These are phyloP conservation scores for Phytophthora parvispora DNA, from an alignment of 352 stramenopile genomes.

Conservation along the genomic window DNA sequence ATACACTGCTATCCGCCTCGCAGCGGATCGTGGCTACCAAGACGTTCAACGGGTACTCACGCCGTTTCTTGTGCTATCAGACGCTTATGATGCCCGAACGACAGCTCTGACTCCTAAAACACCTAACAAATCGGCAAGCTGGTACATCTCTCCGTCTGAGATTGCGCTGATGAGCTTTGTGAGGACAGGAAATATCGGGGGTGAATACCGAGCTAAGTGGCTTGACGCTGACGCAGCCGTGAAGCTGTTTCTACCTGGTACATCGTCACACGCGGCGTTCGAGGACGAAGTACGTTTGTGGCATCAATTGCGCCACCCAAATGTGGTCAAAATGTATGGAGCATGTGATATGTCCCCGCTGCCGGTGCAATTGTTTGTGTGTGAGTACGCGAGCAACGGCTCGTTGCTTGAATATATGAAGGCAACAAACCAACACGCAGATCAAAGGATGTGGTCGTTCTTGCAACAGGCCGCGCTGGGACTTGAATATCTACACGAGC, in stretches of 20 bases:
- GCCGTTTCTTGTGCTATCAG: no score
- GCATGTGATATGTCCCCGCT: not conserved
- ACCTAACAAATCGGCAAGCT: not conserved
- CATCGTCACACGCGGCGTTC: not conserved
- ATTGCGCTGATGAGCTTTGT: constrained; percentile 7
- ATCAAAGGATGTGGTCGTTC: constrained; percentile 3
- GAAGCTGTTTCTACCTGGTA: not conserved
- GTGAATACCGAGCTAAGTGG: constrained; percentile 1
- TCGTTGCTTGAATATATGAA: constrained; percentile 4
- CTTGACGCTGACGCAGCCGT: not conserved
- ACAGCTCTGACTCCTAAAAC: not conserved
- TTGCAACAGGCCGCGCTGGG: constrained; percentile 13
- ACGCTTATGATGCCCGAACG: no score
- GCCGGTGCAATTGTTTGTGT: constrained; percentile 17
- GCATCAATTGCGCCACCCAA: constrained; percentile 2
- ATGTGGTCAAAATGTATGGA: constrained; percentile 7
- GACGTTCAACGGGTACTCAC: not conserved
- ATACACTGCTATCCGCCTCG: not conserved
- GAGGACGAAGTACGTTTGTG: not conserved
- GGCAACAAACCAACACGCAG: not conserved
- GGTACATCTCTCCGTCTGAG: not conserved
- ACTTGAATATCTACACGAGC: constrained; percentile 12
- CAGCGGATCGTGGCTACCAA: not conserved
- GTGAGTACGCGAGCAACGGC: constrained; percentile 8
- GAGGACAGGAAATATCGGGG: not conserved